These are phyloP conservation scores for Paraurostyla sp. DNA, from an alignment of 73 alveolate species.

Conservation along the genomic window DNA sequence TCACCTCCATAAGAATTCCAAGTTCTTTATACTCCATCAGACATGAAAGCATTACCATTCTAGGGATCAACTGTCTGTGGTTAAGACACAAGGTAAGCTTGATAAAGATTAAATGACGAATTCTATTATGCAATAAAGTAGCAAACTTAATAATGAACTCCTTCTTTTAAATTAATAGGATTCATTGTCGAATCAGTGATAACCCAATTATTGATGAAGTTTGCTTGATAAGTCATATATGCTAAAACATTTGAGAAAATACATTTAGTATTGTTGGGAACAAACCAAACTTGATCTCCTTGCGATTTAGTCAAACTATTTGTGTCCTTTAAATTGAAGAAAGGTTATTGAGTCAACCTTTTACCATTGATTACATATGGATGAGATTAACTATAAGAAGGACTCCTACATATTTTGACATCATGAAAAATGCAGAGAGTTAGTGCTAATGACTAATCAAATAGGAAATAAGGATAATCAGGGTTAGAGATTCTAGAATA, in stretches of 20 bases:
- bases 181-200: slow-evolving; percentile 6
- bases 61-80: slow-evolving; percentile 64
- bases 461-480: slow-evolving; percentile 36
- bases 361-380: slow-evolving; percentile 35
- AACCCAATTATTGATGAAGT: slow-evolving; percentile 7
- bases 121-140: neutral
- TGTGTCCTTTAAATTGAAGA: slow-evolving; percentile 34
- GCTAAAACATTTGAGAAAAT: neutral
- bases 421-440: slow-evolving; percentile 67
- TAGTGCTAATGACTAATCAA: slow-evolving; percentile 32
- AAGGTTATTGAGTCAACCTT: neutral
- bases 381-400: neutral
- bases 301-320: neutral
- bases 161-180: slow-evolving; percentile 54
- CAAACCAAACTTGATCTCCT: slow-evolving; percentile 41
- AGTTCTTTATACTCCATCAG: slow-evolving; percentile 55
- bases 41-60: slow-evolving; percentile 35
- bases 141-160: slow-evolving; percentile 66
- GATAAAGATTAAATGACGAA: slow-evolving; percentile 24
- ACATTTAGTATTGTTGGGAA: slow-evolving; percentile 13
- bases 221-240: neutral
- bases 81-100: slow-evolving; percentile 13
- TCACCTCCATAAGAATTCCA: slow-evolving; percentile 66
- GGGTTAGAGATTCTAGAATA: slow-evolving; percentile 44
- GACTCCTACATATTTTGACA: slow-evolving; percentile 65